Evolutionary conservation across 129 eudicot species (phyloP).

Genomic region (Smallanthus sonchifolius): DNA sequence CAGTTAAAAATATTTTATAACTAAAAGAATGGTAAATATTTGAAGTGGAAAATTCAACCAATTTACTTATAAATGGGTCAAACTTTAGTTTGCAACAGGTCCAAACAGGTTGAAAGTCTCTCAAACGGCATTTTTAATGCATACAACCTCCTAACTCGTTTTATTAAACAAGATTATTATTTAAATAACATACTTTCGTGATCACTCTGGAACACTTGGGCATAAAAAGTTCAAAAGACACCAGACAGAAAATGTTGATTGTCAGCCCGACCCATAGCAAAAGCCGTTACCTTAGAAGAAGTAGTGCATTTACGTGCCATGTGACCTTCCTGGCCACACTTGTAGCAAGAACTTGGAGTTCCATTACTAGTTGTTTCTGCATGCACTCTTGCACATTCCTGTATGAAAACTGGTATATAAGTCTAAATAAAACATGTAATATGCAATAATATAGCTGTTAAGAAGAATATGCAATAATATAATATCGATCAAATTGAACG

Average conservation of each 20-base stretch:
- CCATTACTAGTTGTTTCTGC: constrained; percentile 45
- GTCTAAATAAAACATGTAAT: constrained; percentile 2
- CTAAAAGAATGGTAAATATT: too few relatives aligned
- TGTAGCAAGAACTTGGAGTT: constrained; percentile 58
- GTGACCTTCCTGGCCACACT: constrained; percentile 79
- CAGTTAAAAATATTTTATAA: neutral
- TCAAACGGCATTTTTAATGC: neutral
- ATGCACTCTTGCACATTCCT: constrained; percentile 54
- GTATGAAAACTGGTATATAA: constrained; percentile 10
- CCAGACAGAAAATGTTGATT: neutral
- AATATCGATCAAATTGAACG: neutral
- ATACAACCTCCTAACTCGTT: neutral
- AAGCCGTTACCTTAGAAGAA: constrained; percentile 41
- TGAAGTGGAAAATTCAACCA: neutral
- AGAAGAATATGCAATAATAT: neutral
- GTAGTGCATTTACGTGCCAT: constrained; percentile 78
- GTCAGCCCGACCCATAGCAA: neutral
- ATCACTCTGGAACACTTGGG: neutral
- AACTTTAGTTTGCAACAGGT: neutral
- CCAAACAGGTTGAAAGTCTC: neutral
- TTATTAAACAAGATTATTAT: neutral
- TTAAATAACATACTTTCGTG: neutral
- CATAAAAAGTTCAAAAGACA: neutral
- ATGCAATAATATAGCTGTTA: neutral
- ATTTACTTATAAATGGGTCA: neutral